Conservation (phyloP, 371 early-diverging fungal genomes). For the Circinella umbellata region DNA sequence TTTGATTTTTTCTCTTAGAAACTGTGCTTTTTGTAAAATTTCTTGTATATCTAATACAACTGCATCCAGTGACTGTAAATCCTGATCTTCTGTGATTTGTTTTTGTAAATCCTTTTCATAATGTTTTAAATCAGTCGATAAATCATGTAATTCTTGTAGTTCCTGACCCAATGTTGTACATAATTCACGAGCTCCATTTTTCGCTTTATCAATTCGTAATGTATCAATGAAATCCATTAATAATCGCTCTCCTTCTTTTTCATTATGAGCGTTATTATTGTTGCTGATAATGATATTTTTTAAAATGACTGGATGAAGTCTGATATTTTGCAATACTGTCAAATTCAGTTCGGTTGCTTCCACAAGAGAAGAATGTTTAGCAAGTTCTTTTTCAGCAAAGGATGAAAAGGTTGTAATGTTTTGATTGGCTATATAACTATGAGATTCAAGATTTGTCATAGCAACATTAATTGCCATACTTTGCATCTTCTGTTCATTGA, state of each 20-base stretch:
- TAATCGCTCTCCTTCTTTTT: not conserved
- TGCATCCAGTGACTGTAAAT: constrained; percentile 36
- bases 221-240: constrained; percentile 39
- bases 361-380: constrained; percentile 24
- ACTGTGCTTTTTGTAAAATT: constrained; percentile 22
- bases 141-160: constrained; percentile 23
- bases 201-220: constrained; percentile 15
- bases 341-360: constrained; percentile 31
- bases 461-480: constrained; percentile 65
- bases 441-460: constrained; percentile 60
- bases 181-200: constrained; percentile 21
- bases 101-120: constrained; percentile 30
- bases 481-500: constrained; percentile 59
- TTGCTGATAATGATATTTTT: not conserved
- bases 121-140: constrained; percentile 20
- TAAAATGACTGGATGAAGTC: constrained; percentile 33
- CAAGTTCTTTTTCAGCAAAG: constrained; percentile 31
- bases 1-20: constrained; percentile 37
- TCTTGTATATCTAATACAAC: constrained; percentile 34
- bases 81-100: constrained; percentile 31
- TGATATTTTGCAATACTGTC: constrained; percentile 27
- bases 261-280: not conserved
- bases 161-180: constrained; percentile 26
- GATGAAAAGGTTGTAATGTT: constrained; percentile 21
- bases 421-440: constrained; percentile 33